A percentile compares a stretch with the other conserved stretches of the same genome.
phyloP scores from a whole-genome alignment of 1,284 basidiomycete genomes.

The Cystobasidiaceae sp. region DNA sequence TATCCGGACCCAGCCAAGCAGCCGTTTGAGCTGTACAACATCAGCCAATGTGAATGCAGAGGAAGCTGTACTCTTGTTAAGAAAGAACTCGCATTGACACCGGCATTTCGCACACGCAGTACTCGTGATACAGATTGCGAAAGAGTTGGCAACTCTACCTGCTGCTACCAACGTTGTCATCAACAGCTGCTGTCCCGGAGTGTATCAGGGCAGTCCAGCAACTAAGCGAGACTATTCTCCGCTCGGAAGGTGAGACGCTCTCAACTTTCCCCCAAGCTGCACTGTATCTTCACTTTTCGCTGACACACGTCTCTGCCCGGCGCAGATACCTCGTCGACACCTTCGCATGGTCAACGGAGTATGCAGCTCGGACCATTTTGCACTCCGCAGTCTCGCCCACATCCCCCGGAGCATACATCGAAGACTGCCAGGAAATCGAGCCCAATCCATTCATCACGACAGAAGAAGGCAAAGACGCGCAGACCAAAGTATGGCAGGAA shows the following conservation, averaged over 20 bases:
- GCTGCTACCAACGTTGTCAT: conserved; percentile 29
- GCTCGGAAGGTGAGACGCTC: too few species aligned
- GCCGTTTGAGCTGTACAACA: conserved; percentile 29
- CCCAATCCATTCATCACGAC: not conserved
- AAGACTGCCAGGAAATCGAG: conserved; percentile 5
- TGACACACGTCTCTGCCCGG: too few species aligned
- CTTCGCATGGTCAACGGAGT: not conserved
- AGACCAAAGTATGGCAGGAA: conserved; percentile 30
- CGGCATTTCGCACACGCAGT: not conserved
- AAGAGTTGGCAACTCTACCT: conserved; percentile 29
- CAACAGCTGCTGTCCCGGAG: conserved; percentile 35
- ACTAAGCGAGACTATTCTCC: too few species aligned
- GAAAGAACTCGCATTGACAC: not conserved
- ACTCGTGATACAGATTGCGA: conserved; percentile 29
- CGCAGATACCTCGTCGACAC: not conserved
- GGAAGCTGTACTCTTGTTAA: not conserved
- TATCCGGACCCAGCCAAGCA: not conserved
- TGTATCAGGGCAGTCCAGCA: not conserved
- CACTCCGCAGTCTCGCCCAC: conserved; percentile 21
- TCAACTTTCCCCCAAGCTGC: too few species aligned
- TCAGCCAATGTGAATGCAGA: conserved; percentile 18
- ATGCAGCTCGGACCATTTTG: conserved; percentile 21
- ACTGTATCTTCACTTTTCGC: too few species aligned
- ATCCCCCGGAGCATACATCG: conserved; percentile 26
- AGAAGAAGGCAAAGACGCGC: conserved; percentile 5